A percentile compares a stretch with the other conserved stretches of the same genome.
These are phyloP conservation scores for Sporothrix sp. DNA, from an alignment of 2,329 filamentous ascomycete genomes.

Conservation along the genomic window DNA sequence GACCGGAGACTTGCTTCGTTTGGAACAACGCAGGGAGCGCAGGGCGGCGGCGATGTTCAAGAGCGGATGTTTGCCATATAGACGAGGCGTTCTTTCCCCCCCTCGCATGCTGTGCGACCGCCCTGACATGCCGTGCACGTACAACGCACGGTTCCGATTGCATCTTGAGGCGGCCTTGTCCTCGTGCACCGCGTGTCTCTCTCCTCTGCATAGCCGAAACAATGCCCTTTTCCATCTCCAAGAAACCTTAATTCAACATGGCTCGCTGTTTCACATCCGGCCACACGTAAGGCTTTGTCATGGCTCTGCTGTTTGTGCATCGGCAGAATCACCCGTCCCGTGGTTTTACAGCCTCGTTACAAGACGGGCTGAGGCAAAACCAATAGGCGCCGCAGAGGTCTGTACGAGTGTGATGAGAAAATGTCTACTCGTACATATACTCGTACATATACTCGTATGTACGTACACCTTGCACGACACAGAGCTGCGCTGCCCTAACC, in stretches of 20 bases:
- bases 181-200: conserved; percentile 4
- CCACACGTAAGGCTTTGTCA: conserved; percentile 9
- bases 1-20: conserved; percentile 4
- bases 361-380: background rate
- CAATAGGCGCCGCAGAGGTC: background rate
- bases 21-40: background rate
- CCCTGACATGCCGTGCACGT: conserved; percentile 6
- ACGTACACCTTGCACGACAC: conserved; percentile 4
- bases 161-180: background rate
- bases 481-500: no score
- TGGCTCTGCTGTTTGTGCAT: background rate
- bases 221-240: no score
- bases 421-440: no score
- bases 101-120: conserved; percentile 1
- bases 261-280: background rate
- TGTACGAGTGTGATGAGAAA: conserved; percentile 9
- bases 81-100: background rate
- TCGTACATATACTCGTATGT: no score
- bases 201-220: background rate
- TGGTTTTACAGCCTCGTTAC: no score
- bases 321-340: no score
- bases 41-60: background rate
- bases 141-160: conserved; percentile 3
- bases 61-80: background rate
- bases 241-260: conserved; percentile 2